phyloP scores from a whole-genome alignment of 345 rosid species.

The Aethionema arabicum region DNA sequence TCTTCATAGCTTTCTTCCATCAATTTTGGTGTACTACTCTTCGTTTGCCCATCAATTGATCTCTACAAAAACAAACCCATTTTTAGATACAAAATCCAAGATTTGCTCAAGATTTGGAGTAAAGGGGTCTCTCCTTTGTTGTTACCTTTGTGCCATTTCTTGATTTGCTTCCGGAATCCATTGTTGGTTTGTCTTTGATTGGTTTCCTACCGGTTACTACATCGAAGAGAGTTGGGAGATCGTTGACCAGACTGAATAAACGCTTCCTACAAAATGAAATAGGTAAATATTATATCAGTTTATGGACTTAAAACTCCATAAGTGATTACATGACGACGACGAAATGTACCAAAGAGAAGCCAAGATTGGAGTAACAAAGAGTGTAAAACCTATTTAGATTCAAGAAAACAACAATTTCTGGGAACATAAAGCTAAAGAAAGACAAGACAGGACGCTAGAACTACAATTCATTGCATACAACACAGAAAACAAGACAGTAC shows the following conservation, averaged over 20 bases:
- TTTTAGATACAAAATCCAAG: not conserved
- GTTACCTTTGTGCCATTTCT: conserved; percentile 63
- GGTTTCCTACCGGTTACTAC: conserved; percentile 91
- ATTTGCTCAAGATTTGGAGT: not conserved
- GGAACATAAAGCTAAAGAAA: no score
- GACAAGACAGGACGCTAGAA: no score
- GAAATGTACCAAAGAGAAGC: conserved; percentile 1
- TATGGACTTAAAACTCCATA: conserved; percentile 2
- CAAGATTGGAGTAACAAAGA: no score
- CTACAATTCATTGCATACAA: no score
- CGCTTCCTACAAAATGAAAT: conserved; percentile 63
- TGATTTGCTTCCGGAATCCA: conserved; percentile 81
- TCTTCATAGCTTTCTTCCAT: conserved; percentile 53
- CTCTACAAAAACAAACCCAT: conserved; percentile 41
- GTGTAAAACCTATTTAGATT: no score
- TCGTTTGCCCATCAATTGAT: conserved; percentile 63
- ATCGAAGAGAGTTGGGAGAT: conserved; percentile 90
- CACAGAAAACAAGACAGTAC: not conserved
- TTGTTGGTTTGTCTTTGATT: conserved; percentile 76
- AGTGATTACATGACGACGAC: not conserved
- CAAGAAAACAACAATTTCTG: no score
- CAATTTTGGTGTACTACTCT: conserved; percentile 48
- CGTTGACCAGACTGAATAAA: conserved; percentile 85
- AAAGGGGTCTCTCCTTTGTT: not conserved
- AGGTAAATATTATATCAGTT: not conserved